A percentile compares a stretch with the other conserved stretches of the same genome.
Conservation (phyloP, 495 filamentous ascomycete genomes). For the Viridothelium virens region DNA sequence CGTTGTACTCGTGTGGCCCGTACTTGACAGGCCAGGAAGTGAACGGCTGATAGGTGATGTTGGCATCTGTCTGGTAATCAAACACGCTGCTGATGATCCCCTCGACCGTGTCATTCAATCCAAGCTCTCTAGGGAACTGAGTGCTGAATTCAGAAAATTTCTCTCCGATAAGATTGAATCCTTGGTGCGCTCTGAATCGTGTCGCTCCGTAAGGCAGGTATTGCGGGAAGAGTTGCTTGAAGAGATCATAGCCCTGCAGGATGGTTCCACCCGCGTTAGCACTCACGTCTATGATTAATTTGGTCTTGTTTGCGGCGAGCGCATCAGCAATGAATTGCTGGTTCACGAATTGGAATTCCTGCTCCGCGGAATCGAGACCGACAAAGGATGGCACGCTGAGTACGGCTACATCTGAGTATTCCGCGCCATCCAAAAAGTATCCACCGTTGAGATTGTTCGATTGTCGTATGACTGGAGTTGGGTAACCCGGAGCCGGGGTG, state of each 20-base stretch:
- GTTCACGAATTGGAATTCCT: conserved; percentile 37
- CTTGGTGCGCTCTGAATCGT: conserved; percentile 40
- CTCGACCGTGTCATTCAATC: conserved; percentile 15
- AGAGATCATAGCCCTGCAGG: conserved; percentile 42
- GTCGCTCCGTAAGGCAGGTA: conserved; percentile 40
- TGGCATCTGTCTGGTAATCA: conserved; percentile 21
- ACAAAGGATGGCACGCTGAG: conserved; percentile 31
- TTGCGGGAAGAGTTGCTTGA: conserved; percentile 40
- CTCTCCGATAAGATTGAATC: conserved; percentile 40
- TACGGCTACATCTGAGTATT: conserved; percentile 42
- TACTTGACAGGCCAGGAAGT: conserved; percentile 19
- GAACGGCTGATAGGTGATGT: conserved; percentile 21
- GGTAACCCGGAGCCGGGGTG: conserved; percentile 42
- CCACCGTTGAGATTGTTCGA: conserved; percentile 41
- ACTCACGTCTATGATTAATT: conserved; percentile 33
- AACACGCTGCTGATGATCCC: conserved; percentile 14
- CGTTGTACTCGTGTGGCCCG: conserved; percentile 15
- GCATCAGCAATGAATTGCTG: conserved; percentile 36
- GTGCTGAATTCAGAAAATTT: conserved; percentile 32
- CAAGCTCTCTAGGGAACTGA: conserved; percentile 14
- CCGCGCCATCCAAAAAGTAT: conserved; percentile 42
- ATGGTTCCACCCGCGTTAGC: conserved; percentile 36
- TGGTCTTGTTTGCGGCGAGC: conserved; percentile 32
- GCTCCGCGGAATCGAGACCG: conserved; percentile 18
- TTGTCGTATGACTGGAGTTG: conserved; percentile 40